Base-by-base conservation (phyloP, 768 basidiomycete species). In the Leccinum subgranulosum region DNA sequence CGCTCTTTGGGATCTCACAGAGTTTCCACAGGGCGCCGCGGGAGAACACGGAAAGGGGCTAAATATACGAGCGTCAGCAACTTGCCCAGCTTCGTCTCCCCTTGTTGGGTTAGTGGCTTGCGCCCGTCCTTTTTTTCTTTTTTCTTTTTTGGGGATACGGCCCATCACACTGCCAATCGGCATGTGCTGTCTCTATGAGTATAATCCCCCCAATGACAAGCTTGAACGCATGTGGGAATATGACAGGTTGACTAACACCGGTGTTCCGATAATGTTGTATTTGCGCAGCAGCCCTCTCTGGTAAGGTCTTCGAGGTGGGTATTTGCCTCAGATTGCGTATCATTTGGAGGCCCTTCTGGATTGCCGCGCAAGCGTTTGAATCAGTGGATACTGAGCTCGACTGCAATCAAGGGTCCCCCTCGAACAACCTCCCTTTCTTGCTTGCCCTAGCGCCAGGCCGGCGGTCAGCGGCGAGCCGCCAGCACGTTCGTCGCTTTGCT, bases 251-350 rank as follows among this genome's bases (percentile, higher is more conserved):
- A 46, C 52, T 53, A 47, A 39, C 41, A 41, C 48, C 54, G 60
- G 58, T 51, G 28, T 51, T 55, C 5, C 62, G 57, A 51, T 51
- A 14, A 48, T 52, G 48, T 31, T 46, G 43, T 31, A 53, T 54
- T 11, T 62, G 54, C 67, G 59, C 68, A 65, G 68, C 59, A 65
- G 39, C 55, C 23, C 29, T n/a, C n/a, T n/a, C n/a, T n/a, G n/a
- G n/a, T n/a, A n/a, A n/a, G n/a, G n/a, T n/a, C n/a, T n/a, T n/a
- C n/a, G n/a, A 19, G 39, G 39, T 41, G 39, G 39, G 39, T 41
- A 41, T 41, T 41, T 41, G n/a, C 39, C 39, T 41, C n/a, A n/a
- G n/a, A n/a, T 41, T n/a, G 45, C 14, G 23, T 12, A 46, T 46
- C 23, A 15, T 41, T 25, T 19, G 9, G n/a, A 41, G n/a, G n/a